Evolutionary conservation across 306 rosid species (phyloP).

Genomic region (cucumber (Cucumis sativus)): Cucumber_9930_V3 NC_026656.2:20050001-20050500

Average conservation of each 20-base stretch:
- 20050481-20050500: background rate
- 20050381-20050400: background rate
- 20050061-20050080: constrained; percentile 8
- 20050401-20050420: background rate
- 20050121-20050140: background rate
- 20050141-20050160: background rate
- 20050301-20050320: background rate
- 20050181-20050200: background rate
- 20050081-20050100: background rate
- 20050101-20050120: background rate
- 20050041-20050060: constrained; percentile 16
- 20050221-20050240: background rate
- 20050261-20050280: background rate
- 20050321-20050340: background rate
- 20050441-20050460: background rate
- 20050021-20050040: constrained; percentile 14
- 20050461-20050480: background rate
- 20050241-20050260: background rate
- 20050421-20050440: background rate
- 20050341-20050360: too few species aligned
- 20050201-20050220: background rate
- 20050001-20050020: background rate
- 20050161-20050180: background rate
- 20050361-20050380: too few species aligned
- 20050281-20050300: background rate